Percentiles rank a stretch among this genome's conserved stretches.
Conservation (phyloP, 1,139 yeast genomes). For the Diutina rugosa region DNA sequence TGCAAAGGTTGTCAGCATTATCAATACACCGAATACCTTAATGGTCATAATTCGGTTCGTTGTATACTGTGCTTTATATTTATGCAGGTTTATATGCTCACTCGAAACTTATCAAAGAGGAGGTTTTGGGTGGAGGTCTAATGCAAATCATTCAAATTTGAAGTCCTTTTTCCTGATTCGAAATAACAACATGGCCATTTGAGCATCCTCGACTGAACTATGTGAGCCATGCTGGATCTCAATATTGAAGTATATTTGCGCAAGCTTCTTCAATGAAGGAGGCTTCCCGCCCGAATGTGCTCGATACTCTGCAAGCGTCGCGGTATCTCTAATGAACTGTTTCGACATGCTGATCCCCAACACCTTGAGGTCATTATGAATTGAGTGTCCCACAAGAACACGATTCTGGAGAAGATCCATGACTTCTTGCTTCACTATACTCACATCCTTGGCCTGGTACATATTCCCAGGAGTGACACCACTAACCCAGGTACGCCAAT, state of each 20-base stretch:
- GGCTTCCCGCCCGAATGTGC: slow-evolving; percentile 49
- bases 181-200: slow-evolving; percentile 72
- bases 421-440: slow-evolving; percentile 51
- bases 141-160: background rate
- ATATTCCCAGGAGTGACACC: slow-evolving; percentile 67
- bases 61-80: no score
- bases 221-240: slow-evolving; percentile 70
- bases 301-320: slow-evolving; percentile 47
- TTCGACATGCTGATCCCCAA: slow-evolving; percentile 59
- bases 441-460: slow-evolving; percentile 51
- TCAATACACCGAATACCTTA: no score
- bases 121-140: background rate
- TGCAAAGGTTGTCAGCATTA: no score
- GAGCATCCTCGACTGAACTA: slow-evolving; percentile 85
- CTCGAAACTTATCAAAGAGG: no score
- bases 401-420: slow-evolving; percentile 35
- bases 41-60: no score
- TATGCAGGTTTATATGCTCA: no score
- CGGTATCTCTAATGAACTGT: slow-evolving; percentile 58
- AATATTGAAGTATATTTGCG: slow-evolving; percentile 40
- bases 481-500: slow-evolving; percentile 93
- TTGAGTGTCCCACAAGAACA: slow-evolving; percentile 75
- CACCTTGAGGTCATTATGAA: slow-evolving; percentile 64
- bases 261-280: slow-evolving; percentile 59
- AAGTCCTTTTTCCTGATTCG: slow-evolving; percentile 45